Evolutionary conservation across 2,329 filamentous ascomycete species (phyloP).

Genomic region (Arachnomyces sp.): DNA sequence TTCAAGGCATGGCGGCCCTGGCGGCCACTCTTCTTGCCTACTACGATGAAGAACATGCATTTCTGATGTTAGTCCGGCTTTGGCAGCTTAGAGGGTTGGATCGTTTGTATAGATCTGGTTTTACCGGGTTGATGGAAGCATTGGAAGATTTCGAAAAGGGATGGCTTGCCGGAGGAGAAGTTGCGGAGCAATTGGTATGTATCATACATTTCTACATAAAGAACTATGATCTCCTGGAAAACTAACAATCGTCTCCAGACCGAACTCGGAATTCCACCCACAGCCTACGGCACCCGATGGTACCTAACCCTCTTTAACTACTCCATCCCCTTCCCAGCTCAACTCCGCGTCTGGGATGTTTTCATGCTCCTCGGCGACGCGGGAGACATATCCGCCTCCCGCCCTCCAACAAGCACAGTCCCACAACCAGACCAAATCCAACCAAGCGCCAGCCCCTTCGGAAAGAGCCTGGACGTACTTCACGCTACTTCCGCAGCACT

Average conservation of each 20-base stretch:
- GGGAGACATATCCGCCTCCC: constrained; percentile 33
- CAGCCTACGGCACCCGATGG: constrained; percentile 94
- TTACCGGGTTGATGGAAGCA: constrained; percentile 78
- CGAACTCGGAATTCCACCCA: constrained; percentile 73
- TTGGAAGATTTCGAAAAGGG: constrained; percentile 74
- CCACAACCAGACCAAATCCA: constrained; percentile 14
- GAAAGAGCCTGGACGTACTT: constrained; percentile 71
- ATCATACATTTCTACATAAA: not conserved
- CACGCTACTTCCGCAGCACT: constrained; percentile 86
- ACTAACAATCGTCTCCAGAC: constrained; percentile 40
- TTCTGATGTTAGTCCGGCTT: constrained; percentile 92
- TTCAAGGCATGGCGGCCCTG: constrained; percentile 94
- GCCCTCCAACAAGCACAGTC: constrained; percentile 6
- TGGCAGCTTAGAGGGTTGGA: constrained; percentile 86
- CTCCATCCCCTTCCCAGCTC: constrained; percentile 86
- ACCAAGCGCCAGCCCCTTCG: constrained; percentile 36
- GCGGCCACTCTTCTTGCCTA: constrained; percentile 92
- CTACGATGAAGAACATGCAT: constrained; percentile 89
- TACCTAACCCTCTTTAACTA: constrained; percentile 97
- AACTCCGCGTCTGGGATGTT: constrained; percentile 94
- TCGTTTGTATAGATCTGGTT: constrained; percentile 74
- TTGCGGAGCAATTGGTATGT: constrained; percentile 73
- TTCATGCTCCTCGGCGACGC: constrained; percentile 88
- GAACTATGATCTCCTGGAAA: not conserved
- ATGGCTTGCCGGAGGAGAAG: constrained; percentile 72